Percentiles rank a stretch among this genome's conserved stretches.
Evolutionary conservation across 2,329 filamentous ascomycete species (phyloP).

Genomic region (Curvularia spicifera): DNA sequence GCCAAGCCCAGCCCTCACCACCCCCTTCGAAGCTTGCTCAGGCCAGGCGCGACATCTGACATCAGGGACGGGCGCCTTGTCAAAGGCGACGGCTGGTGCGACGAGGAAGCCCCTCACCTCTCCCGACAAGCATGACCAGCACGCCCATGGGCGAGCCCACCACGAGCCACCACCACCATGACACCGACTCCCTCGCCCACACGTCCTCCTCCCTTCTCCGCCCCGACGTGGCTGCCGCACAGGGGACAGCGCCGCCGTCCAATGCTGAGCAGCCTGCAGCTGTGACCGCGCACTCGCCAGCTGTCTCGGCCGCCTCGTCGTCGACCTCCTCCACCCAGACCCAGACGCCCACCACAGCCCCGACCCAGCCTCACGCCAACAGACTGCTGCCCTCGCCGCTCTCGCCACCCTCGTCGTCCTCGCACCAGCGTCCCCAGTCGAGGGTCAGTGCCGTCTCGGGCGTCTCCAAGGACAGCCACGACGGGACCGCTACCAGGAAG

Average conservation of each 20-base stretch:
- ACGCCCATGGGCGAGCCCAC: conserved; percentile 40
- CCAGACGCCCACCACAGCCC: neutral
- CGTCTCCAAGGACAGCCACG: conserved; percentile 34
- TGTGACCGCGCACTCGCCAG: neutral
- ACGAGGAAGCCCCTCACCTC: conserved; percentile 29
- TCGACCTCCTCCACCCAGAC: conserved; percentile 5
- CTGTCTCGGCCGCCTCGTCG: neutral
- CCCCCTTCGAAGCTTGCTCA: conserved; percentile 14
- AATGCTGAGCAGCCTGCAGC: conserved; percentile 1
- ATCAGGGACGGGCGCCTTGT: conserved; percentile 15
- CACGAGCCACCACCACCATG: conserved; percentile 21
- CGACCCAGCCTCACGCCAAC: conserved; percentile 10
- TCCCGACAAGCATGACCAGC: conserved; percentile 37
- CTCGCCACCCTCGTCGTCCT: conserved; percentile 41
- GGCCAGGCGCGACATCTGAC: conserved; percentile 21
- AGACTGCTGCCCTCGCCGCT: conserved; percentile 44
- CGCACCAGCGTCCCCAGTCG: conserved; percentile 42
- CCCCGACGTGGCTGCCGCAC: conserved; percentile 26
- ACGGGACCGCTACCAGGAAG: conserved; percentile 36
- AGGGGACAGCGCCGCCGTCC: neutral
- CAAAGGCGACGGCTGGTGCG: conserved; percentile 24
- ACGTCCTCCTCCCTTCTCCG: conserved; percentile 22
- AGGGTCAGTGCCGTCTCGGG: conserved; percentile 39
- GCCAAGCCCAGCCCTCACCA: conserved; percentile 25
- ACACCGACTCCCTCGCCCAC: neutral